Percentiles rank a stretch among this genome's conserved stretches.
These are phyloP conservation scores for Fusarium secorum DNA, from an alignment of 2,329 filamentous ascomycete species.

Conservation along the genomic window DNA sequence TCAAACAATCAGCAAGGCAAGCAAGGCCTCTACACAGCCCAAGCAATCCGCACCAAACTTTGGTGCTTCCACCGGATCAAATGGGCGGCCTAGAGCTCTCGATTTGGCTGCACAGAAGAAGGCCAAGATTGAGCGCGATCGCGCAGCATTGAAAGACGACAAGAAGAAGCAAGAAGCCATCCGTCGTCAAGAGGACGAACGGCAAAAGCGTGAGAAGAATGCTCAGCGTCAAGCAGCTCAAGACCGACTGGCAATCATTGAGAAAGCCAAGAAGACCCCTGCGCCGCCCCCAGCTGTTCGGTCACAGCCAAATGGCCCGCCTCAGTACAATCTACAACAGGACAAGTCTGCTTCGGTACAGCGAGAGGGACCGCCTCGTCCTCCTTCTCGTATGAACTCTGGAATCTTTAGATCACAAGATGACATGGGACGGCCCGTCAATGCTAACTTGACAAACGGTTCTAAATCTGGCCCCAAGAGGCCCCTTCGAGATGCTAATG, in stretches of 20 bases:
- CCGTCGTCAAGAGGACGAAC: constrained; percentile 67
- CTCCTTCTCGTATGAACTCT: constrained; percentile 67
- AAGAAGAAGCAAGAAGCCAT: constrained; percentile 67
- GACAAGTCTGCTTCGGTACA: constrained; percentile 41
- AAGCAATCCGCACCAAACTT: constrained; percentile 66
- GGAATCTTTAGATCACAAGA: constrained; percentile 62
- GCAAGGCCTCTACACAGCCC: constrained; percentile 69
- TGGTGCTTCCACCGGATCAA: constrained; percentile 63
- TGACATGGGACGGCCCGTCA: constrained; percentile 68
- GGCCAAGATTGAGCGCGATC: constrained; percentile 83
- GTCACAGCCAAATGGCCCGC: constrained; percentile 60
- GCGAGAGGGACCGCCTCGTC: constrained; percentile 52
- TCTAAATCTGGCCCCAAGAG: constrained; percentile 75
- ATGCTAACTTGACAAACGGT: constrained; percentile 64
- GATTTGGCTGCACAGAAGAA: constrained; percentile 82
- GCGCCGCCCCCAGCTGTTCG: constrained; percentile 68
- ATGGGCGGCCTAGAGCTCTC: constrained; percentile 73
- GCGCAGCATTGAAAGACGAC: constrained; percentile 71
- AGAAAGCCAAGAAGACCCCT: constrained; percentile 70
- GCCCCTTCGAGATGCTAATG: constrained; percentile 70
- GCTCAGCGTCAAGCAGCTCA: constrained; percentile 57
- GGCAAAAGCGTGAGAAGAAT: constrained; percentile 69
- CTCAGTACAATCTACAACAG: constrained; percentile 53
- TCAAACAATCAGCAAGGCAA: constrained; percentile 68
- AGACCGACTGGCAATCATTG: constrained; percentile 61